A percentile compares a stretch with the other conserved stretches of the same genome.
Conservation (phyloP, 2,329 filamentous ascomycete genomes). For the Helminthosporium solani region DNA sequence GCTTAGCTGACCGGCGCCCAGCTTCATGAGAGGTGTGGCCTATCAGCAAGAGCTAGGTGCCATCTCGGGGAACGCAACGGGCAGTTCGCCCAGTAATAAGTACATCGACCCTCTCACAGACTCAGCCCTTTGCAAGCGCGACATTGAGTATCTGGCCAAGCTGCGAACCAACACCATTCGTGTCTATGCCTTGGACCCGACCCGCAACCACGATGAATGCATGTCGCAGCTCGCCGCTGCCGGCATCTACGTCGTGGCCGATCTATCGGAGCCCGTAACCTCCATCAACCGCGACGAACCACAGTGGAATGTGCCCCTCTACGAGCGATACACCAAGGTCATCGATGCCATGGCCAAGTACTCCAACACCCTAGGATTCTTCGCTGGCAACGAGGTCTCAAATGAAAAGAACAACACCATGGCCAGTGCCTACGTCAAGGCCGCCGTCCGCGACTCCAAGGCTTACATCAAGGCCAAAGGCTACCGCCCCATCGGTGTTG, state of each 20-base stretch:
- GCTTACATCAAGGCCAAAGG: slow-evolving; percentile 80
- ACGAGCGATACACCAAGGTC: slow-evolving; percentile 77
- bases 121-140: slow-evolving; percentile 70
- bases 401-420: slow-evolving; percentile 86
- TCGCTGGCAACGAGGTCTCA: slow-evolving; percentile 96
- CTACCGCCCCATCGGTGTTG: slow-evolving; percentile 80
- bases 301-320: slow-evolving; percentile 76
- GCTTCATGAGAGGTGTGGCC: slow-evolving; percentile 87
- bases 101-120: slow-evolving; percentile 86
- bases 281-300: slow-evolving; percentile 86
- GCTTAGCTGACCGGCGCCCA: slow-evolving; percentile 30
- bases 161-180: slow-evolving; percentile 90
- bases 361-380: slow-evolving; percentile 93
- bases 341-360: slow-evolving; percentile 80
- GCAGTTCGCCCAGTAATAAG: slow-evolving; percentile 48
- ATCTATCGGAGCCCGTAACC: slow-evolving; percentile 75
- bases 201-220: slow-evolving; percentile 73
- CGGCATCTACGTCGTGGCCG: slow-evolving; percentile 93
- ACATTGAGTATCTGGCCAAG: slow-evolving; percentile 73
- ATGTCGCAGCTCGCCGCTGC: slow-evolving; percentile 80
- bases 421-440: slow-evolving; percentile 94
- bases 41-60: slow-evolving; percentile 76
- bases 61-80: not conserved
- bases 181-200: slow-evolving; percentile 88
- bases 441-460: slow-evolving; percentile 95